phyloP scores from a whole-genome alignment of 2,329 filamentous ascomycete genomes.

The Nigrospora oryzae region DNA sequence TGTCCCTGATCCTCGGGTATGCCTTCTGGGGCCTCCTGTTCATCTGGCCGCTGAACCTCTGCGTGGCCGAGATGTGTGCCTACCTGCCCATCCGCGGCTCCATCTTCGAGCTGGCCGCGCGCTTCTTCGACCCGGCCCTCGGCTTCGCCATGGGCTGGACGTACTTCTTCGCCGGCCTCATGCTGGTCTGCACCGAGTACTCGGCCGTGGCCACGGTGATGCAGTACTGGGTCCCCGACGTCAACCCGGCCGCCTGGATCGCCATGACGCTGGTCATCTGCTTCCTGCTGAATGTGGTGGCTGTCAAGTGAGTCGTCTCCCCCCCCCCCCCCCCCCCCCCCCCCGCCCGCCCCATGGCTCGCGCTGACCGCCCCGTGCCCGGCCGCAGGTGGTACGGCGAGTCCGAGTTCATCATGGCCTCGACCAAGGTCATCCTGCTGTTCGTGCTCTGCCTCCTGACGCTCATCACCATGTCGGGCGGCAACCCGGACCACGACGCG shows the following conservation, averaged over 20 bases:
- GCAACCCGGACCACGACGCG: conserved; percentile 46
- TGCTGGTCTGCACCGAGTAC: conserved; percentile 36
- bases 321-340: conserved; percentile 23
- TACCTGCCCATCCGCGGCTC: conserved; percentile 46
- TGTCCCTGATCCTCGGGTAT: conserved; percentile 35
- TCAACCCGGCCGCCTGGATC: conserved; percentile 40
- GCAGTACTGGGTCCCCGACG: conserved; percentile 30
- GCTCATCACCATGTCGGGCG: conserved; percentile 55
- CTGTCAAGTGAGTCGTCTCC: conserved; percentile 26
- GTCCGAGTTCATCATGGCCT: conserved; percentile 48
- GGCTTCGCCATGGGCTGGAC: conserved; percentile 48
- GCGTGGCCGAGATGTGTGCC: conserved; percentile 48
- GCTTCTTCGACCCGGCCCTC: conserved; percentile 47
- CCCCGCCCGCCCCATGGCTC: conserved; percentile 23
- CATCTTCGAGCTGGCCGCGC: conserved; percentile 44
- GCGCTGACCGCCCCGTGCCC: conserved; percentile 7
- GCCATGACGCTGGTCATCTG: conserved; percentile 36
- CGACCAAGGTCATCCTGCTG: conserved; percentile 35
- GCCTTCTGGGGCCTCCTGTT: conserved; percentile 33
- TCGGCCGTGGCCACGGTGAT: conserved; percentile 35
- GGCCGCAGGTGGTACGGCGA: conserved; percentile 27
- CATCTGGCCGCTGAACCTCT: conserved; percentile 34
- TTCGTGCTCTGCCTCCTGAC: conserved; percentile 51
- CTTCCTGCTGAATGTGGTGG: conserved; percentile 36
- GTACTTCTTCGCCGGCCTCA: conserved; percentile 38